Evolutionary conservation across 805 yeast genomes (phyloP), one percentile per base, ranked within the genome.

Genomic region (Saturnispora silvae): DNA sequence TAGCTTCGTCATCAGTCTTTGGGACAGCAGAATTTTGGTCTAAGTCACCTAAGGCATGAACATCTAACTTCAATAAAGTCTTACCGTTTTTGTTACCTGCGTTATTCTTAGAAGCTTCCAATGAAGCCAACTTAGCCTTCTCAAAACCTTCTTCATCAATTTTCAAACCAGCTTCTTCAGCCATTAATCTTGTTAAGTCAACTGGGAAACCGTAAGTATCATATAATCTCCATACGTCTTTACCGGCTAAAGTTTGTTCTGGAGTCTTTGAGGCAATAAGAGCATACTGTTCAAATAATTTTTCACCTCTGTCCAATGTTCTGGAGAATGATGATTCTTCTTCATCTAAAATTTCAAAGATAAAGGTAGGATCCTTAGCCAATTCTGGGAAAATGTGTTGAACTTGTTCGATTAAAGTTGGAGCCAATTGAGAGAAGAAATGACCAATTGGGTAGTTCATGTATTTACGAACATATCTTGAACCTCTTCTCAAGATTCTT

Each of bases 151-250:
- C 77, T 57, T 86, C 95, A 59, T 92, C 96, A 46, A 92, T 89
- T 52, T 77, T 79, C 51, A 92, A 72, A 15, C 94, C 94, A 42
- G 92, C 84, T 64, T 92, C 99, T 62, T 89, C 97, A 32, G 98
- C 98, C 99, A 92, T 92, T 57, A 92, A 72, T 58, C 95, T 77
- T 22, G 99, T 92, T 56, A 92, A 73, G 63, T 92, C 99, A 40
- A 86, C 96, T 27, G 99, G 99, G 81, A 92, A 92, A 41, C 99
- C 99, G 56, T 89, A 92, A 10, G 99, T 92, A 53, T 92, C 99
- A 53, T 92, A 92, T 51, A 92, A 69, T 64, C 99, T 77, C 99
- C 99, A 92, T 28, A 92, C 98, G 58, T 89, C 96, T 52, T 74
- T 79, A 59, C 99, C 99, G 34, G 82, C 74, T 45, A 92, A 70